Evolutionary conservation across 1,284 basidiomycete species (phyloP), one percentile per base, ranked within the genome.

Genomic region (Cutaneotrichosporon sp.): DNA sequence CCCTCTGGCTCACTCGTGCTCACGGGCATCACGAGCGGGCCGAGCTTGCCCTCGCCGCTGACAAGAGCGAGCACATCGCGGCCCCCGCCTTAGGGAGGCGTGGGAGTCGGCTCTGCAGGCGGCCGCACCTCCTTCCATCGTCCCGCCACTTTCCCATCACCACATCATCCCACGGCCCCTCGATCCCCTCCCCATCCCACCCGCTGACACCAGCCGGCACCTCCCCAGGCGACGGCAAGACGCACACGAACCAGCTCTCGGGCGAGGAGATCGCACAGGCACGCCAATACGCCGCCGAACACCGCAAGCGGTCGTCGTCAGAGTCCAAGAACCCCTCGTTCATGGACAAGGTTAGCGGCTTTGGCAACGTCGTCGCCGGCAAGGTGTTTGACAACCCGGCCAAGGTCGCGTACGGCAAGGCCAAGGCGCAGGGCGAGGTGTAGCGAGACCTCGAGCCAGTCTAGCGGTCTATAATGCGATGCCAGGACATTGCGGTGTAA

Each of bases 381-480:
- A 54, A 59, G 53, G 11, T 29, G 34, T 42, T 47, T 34, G 42
- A 54, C 33, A 54, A 59, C 52, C 31, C 52, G n/a, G 58, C 52
- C 20, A 43, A 59, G 33, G 52, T 59, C 27, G 58, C 43, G 45
- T 54, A 54, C n/a, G 59, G 59, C 31, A 47, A 54, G 58, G 58
- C 58, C 20, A 59, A 59, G 45, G 24, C 42, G 8, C 14, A 47
- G 22, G 58, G 58, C 29, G 20, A 52, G 42, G 25, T 54, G 22
- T 59, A 54, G 43, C 29, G 25, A 42, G n/a, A n/a, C 29, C 29
- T 29, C 29, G 5, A 9, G 9, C 5, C 5, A 5, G 29, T 11
- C 11, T 49, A 49, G 8, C 13, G 16, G 9, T 6, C 25, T 49
- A 49, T 49, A 49, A 49, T 49, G 11, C 25, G 13, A 25, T 49